A percentile compares a stretch with the other conserved stretches of the same genome.
Conservation (phyloP, 257 asterid genomes). For the Nicotiana obtusifolia region DNA sequence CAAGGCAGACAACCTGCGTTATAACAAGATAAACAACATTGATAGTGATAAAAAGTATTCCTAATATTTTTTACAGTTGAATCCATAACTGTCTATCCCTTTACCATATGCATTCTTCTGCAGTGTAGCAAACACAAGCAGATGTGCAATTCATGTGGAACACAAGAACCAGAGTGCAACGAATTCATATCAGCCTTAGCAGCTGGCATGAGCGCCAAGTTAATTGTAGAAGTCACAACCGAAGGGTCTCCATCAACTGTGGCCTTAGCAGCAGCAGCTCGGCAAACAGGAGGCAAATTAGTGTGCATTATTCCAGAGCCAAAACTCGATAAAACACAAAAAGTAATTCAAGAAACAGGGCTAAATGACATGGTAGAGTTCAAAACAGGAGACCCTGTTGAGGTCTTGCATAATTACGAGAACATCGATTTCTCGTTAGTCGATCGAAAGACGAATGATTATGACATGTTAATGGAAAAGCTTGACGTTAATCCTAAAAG, state of each 20-base stretch:
- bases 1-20: too few relatives aligned
- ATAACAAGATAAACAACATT: too few relatives aligned
- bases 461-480: constrained; percentile 22
- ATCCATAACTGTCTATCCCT: not conserved
- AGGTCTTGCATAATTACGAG: constrained; percentile 33
- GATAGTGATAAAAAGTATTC: not conserved
- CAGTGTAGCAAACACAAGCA: constrained; percentile 37
- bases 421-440: constrained; percentile 58
- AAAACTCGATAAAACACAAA: constrained; percentile 33
- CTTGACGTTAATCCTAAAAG: constrained; percentile 48
- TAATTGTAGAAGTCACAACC: constrained; percentile 2
- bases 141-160: constrained; percentile 24
- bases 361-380: constrained; percentile 52
- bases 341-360: constrained; percentile 44
- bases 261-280: constrained; percentile 11
- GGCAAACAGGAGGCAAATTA: constrained; percentile 9
- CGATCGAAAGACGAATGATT: constrained; percentile 40
- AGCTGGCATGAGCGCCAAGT: constrained; percentile 9
- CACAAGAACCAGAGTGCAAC: constrained; percentile 5
- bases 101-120: not conserved
- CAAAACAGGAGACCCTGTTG: constrained; percentile 51
- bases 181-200: constrained; percentile 6
- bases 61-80: not conserved
- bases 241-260: constrained; percentile 6
- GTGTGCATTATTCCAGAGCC: constrained; percentile 37